phyloP scores from a whole-genome alignment of 1,284 basidiomycete species.

The Cutaneotrichosporon dermatis region DNA sequence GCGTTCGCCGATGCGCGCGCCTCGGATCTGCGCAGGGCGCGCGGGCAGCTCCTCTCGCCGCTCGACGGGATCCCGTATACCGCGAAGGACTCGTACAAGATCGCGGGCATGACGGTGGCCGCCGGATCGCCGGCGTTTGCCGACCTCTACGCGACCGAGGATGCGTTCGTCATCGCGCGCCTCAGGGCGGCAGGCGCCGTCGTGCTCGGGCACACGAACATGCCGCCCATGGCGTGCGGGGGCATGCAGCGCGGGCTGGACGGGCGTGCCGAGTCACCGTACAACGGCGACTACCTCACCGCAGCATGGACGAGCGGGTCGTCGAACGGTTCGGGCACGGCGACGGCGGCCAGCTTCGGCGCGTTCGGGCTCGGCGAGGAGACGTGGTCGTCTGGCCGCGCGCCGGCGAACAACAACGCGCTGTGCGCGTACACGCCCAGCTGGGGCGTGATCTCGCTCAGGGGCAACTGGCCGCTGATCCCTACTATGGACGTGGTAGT shows the following conservation, averaged over 20 bases:
- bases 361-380: slow-evolving; percentile 14
- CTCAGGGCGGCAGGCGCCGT: slow-evolving; percentile 6
- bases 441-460: slow-evolving; percentile 10
- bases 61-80: slow-evolving; percentile 14
- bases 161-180: slow-evolving; percentile 4
- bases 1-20: slow-evolving; percentile 8
- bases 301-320: slow-evolving; percentile 10
- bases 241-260: slow-evolving; percentile 16
- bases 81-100: slow-evolving; percentile 13
- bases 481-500: slow-evolving; percentile 15
- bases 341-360: slow-evolving; percentile 8
- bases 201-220: slow-evolving; percentile 8
- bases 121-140: slow-evolving; percentile 10
- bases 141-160: slow-evolving; percentile 7
- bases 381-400: slow-evolving; percentile 11
- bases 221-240: slow-evolving; percentile 12
- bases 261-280: slow-evolving; percentile 12
- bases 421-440: slow-evolving; percentile 13
- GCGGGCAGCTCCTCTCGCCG: slow-evolving; percentile 1
- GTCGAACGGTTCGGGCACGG: slow-evolving; percentile 11
- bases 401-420: slow-evolving; percentile 8
- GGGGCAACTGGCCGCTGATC: slow-evolving; percentile 12
- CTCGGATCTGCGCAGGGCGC: slow-evolving; percentile 1
- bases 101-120: neutral
- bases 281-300: slow-evolving; percentile 11